Conservation (phyloP, 2,329 filamentous ascomycete genomes). For the Ophiocordyceps australis region DNA sequence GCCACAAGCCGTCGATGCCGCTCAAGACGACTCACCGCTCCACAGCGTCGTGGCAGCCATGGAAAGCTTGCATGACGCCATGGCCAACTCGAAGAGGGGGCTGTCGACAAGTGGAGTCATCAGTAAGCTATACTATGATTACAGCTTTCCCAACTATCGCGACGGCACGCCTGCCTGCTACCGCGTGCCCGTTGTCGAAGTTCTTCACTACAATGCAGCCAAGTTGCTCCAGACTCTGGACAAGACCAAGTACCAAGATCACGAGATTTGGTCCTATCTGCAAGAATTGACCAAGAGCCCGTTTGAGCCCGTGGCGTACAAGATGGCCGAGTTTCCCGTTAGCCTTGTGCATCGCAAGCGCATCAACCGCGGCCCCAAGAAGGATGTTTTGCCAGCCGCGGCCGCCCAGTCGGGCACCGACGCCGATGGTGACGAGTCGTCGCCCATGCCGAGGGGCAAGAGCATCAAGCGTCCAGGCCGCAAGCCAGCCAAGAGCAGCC, state of each 20-base stretch:
- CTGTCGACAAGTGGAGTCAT: conserved; percentile 6
- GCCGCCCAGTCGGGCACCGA: background rate
- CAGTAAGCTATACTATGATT: conserved; percentile 13
- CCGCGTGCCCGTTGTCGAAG: conserved; percentile 20
- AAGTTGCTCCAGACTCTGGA: conserved; percentile 18
- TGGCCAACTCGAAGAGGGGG: conserved; percentile 6
- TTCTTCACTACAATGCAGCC: conserved; percentile 24
- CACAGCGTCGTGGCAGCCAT: conserved; percentile 10
- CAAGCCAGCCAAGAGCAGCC: conserved; percentile 23
- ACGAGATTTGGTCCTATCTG: conserved; percentile 16
- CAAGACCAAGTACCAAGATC: conserved; percentile 12
- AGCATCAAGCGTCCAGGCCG: conserved; percentile 12
- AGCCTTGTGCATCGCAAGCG: conserved; percentile 7
- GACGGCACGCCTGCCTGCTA: conserved; percentile 13
- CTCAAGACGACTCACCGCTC: conserved; percentile 8
- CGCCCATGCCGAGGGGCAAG: conserved; percentile 12
- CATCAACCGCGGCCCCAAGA: conserved; percentile 2
- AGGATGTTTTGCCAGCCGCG: background rate
- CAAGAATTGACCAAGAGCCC: conserved; percentile 8
- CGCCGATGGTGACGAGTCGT: conserved; percentile 5
- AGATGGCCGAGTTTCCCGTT: conserved; percentile 11
- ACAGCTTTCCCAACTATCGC: conserved; percentile 11
- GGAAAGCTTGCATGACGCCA: conserved; percentile 5
- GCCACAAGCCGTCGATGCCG: background rate
- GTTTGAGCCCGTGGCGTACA: conserved; percentile 11